Conservation (phyloP, 805 yeast genomes). For the Kluyveromyces siamensis region DNA sequence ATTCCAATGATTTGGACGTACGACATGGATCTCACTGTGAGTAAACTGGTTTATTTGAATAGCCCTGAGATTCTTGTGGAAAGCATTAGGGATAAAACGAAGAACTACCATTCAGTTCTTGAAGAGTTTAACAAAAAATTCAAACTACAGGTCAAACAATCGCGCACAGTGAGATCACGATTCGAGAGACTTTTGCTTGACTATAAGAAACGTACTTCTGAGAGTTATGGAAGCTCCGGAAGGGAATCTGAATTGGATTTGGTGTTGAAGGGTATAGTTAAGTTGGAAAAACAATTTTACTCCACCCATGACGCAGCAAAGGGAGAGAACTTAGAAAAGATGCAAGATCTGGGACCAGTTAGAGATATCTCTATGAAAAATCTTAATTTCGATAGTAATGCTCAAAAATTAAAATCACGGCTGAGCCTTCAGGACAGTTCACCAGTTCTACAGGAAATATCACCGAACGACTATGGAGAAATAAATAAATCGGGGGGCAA, state of each 20-base stretch:
- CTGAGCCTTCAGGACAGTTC: neutral
- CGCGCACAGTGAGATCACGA: constrained; percentile 1
- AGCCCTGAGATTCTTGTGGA: constrained; percentile 2
- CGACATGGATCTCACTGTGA: constrained; percentile 1
- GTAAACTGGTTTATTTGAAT: constrained; percentile 3
- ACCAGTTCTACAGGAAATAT: neutral
- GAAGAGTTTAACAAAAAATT: constrained; percentile 1
- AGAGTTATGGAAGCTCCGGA: neutral
- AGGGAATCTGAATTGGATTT: constrained; percentile 1
- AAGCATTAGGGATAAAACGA: neutral
- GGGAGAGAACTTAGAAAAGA: neutral
- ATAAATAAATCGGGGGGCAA: neutral
- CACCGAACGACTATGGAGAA: neutral
- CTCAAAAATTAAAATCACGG: neutral
- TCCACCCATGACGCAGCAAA: neutral
- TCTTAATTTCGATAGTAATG: neutral
- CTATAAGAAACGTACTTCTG: neutral
- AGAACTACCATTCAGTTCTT: constrained; percentile 1
- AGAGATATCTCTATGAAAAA: neutral
- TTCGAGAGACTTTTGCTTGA: constrained; percentile 1
- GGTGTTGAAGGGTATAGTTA: neutral
- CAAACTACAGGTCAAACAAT: constrained; percentile 1
- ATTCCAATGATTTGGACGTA: constrained; percentile 1
- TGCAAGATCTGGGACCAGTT: neutral
- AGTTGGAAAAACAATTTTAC: neutral